Percentiles rank a stretch among this genome's conserved stretches.
These are phyloP conservation scores for Coemansia sp. DNA, from an alignment of 192 early-diverging fungal genomes.

Conservation along the genomic window DNA sequence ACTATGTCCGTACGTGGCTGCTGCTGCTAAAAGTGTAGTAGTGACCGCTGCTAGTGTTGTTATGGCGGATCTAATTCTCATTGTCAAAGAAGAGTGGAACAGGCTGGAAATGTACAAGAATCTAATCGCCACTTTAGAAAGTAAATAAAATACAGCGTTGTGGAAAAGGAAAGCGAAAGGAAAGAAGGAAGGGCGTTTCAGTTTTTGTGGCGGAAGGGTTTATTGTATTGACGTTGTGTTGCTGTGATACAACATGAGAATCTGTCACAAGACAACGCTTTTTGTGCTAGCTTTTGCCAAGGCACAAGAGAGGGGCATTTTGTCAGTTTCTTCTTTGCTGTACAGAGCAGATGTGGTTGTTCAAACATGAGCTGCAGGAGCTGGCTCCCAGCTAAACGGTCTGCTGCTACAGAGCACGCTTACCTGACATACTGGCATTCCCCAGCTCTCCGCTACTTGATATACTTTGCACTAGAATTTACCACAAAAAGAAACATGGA, in stretches of 20 bases:
- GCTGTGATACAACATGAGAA: not conserved
- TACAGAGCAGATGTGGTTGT: too few relatives aligned
- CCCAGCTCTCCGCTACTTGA: too few relatives aligned
- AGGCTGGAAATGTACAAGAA: not conserved
- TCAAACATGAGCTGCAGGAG: too few relatives aligned
- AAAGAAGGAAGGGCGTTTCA: conserved; percentile 8
- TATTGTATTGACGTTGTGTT: too few relatives aligned
- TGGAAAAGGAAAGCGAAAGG: not conserved
- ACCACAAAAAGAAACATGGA: too few relatives aligned
- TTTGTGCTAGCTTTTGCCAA: too few relatives aligned
- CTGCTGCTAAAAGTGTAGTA: conserved; percentile 14
- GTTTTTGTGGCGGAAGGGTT: not conserved
- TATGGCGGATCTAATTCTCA: conserved; percentile 12
- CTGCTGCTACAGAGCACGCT: too few relatives aligned
- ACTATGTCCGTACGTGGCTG: conserved; percentile 8
- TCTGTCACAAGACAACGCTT: not conserved
- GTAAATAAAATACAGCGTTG: conserved; percentile 1
- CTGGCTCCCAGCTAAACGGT: too few relatives aligned
- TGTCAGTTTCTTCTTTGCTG: not conserved
- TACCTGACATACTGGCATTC: too few relatives aligned
- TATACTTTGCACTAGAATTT: too few relatives aligned
- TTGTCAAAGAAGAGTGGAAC: not conserved
- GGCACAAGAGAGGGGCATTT: too few relatives aligned
- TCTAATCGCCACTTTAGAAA: not conserved
- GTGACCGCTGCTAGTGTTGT: conserved; percentile 20